Conservation (phyloP, 2,329 filamentous ascomycete genomes). For the Dothidotthia symphoricarpi region DNA sequence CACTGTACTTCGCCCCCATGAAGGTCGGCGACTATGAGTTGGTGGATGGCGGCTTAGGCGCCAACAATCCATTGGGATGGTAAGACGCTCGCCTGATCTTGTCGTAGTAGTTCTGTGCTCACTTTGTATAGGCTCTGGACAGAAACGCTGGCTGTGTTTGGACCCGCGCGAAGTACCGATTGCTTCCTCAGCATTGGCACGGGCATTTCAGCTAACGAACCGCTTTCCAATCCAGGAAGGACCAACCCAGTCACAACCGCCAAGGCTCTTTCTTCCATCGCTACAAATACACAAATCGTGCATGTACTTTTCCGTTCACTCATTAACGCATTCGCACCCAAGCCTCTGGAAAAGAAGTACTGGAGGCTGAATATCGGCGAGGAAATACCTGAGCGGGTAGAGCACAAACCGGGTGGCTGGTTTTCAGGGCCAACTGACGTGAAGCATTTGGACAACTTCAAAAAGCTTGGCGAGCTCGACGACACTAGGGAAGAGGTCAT, state of each 20-base stretch:
- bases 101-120: too few relatives aligned
- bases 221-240: neutral
- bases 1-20: slow-evolving; percentile 5
- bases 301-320: slow-evolving; percentile 3
- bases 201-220: slow-evolving; percentile 2
- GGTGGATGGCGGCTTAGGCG: neutral
- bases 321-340: slow-evolving; percentile 4
- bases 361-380: slow-evolving; percentile 3
- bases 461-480: too few relatives aligned
- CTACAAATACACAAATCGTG: neutral
- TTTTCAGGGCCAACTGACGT: too few relatives aligned
- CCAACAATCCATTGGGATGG: neutral
- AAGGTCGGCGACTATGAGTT: slow-evolving; percentile 1
- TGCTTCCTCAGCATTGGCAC: slow-evolving; percentile 11
- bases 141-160: slow-evolving; percentile 3
- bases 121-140: slow-evolving; percentile 6
- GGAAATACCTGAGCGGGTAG: slow-evolving; percentile 1
- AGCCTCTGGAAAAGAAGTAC: slow-evolving; percentile 1
- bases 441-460: too few relatives aligned
- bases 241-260: too few relatives aligned
- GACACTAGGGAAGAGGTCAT: too few relatives aligned
- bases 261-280: too few relatives aligned
- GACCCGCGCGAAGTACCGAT: slow-evolving; percentile 3
- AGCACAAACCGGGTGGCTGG: too few relatives aligned
- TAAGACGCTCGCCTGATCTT: too few relatives aligned